Evolutionary conservation across 169 alveolate species (phyloP).

Genomic region (Babesia bovis): DNA sequence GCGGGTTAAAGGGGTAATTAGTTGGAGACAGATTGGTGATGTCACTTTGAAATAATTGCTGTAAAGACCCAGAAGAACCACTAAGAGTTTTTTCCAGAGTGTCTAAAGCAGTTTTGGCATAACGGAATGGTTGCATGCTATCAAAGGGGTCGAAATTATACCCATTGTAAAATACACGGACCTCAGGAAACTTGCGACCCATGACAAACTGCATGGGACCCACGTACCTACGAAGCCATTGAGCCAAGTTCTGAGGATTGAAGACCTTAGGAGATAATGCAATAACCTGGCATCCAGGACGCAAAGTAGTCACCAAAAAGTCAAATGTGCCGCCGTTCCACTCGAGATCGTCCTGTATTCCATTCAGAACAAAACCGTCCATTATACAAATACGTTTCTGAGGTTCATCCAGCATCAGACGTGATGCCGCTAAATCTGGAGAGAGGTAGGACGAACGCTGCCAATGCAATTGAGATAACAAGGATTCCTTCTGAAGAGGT

Average conservation of each 20-base stretch:
- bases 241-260: slow-evolving; percentile 23
- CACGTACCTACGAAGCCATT: not conserved
- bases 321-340: not conserved
- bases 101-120: not conserved
- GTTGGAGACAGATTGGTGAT: not conserved
- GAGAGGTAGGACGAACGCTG: slow-evolving; percentile 1
- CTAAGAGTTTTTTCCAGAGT: not conserved
- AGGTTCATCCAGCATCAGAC: slow-evolving; percentile 14
- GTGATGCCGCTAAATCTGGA: not conserved
- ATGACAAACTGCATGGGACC: slow-evolving; percentile 8
- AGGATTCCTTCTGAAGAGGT: slow-evolving; percentile 15
- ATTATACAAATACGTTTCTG: slow-evolving; percentile 1
- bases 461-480: slow-evolving; percentile 2
- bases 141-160: slow-evolving; percentile 20
- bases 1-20: slow-evolving; percentile 5
- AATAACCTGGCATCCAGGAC: slow-evolving; percentile 16
- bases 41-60: not conserved
- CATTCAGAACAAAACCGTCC: not conserved
- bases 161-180: not conserved
- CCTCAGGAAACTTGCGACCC: slow-evolving; percentile 9
- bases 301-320: not conserved
- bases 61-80: not conserved
- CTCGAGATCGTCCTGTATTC: not conserved
- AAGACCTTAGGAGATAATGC: slow-evolving; percentile 1
- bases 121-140: not conserved